A percentile compares a stretch with the other conserved stretches of the same genome.
Conservation (phyloP, 495 filamentous ascomycete genomes). For the Lepidopterella palustris region DNA sequence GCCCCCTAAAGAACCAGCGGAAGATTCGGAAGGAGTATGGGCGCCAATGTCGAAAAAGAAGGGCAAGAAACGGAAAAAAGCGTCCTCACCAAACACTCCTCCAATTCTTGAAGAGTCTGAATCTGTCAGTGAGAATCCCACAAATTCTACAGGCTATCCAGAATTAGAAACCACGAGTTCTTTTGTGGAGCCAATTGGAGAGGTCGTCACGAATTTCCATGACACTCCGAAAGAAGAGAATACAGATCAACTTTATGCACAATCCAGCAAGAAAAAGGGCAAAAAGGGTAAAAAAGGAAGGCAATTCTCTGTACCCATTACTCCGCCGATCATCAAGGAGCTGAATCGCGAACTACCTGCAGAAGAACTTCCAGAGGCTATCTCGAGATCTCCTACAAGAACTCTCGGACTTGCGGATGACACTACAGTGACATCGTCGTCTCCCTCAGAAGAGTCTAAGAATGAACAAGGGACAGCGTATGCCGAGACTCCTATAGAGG, state of each 20-base stretch:
- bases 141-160: not conserved
- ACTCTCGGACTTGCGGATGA: too few species aligned
- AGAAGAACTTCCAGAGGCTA: not conserved
- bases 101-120: not conserved
- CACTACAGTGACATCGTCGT: too few species aligned
- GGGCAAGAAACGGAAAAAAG: conserved; percentile 25
- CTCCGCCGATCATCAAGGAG: not conserved
- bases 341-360: not conserved
- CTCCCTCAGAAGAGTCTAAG: too few species aligned
- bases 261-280: not conserved
- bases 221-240: not conserved
- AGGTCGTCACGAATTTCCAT: not conserved
- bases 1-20: not conserved
- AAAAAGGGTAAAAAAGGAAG: conserved; percentile 5
- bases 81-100: conserved; percentile 1
- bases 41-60: conserved; percentile 11
- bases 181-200: not conserved
- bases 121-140: not conserved
- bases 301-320: not conserved
- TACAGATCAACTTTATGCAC: not conserved
- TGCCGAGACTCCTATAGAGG: not conserved
- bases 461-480: too few species aligned
- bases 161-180: not conserved
- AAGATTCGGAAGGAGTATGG: not conserved
- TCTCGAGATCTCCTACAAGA: not conserved